Evolutionary conservation across 192 early-diverging fungal genomes (phyloP).

Genomic region (Phlyctochytrium planicorne): DNA sequence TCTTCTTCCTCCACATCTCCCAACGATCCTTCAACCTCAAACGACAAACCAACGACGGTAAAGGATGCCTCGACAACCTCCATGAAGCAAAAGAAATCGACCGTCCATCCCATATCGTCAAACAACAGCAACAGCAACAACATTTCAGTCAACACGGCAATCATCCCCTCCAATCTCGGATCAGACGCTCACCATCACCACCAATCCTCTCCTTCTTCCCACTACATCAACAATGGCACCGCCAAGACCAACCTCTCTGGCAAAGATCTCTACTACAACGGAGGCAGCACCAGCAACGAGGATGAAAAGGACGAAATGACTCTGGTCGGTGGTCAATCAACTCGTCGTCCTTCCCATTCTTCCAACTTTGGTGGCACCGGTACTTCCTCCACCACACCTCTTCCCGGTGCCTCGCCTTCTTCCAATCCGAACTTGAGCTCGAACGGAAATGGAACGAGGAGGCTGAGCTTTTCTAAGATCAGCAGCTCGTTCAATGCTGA

Average conservation of each 20-base stretch:
- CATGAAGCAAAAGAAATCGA: neutral
- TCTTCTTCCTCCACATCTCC: neutral
- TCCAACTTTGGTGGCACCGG: neutral
- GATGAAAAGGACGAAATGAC: constrained; percentile 8
- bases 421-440: no score
- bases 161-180: no score
- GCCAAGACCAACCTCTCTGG: no score
- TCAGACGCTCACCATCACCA: no score
- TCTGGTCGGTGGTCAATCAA: constrained; percentile 4
- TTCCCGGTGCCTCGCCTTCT: neutral
- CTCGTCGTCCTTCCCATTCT: neutral
- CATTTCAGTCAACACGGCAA: no score
- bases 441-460: no score
- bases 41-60: neutral
- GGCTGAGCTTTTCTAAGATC: neutral
- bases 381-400: neutral
- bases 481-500: no score
- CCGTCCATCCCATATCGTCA: neutral
- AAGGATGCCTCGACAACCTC: neutral
- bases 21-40: neutral
- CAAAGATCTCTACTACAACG: no score
- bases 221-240: no score
- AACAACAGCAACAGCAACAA: neutral
- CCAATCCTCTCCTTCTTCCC: no score
- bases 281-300: no score